Conservation (phyloP, 495 filamentous ascomycete genomes). For the Ascobolus immersus region DNA sequence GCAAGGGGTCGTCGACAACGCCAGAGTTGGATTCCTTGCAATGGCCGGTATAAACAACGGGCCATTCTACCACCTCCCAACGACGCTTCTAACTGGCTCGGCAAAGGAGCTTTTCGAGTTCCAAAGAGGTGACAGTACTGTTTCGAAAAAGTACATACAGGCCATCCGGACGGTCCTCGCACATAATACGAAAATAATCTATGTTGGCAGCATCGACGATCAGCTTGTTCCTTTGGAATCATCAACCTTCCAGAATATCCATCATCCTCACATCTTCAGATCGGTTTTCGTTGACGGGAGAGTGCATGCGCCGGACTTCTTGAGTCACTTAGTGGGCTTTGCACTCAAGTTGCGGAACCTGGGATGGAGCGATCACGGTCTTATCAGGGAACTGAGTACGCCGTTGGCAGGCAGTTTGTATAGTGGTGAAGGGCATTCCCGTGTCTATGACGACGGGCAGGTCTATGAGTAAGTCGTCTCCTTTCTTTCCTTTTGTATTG, state of each 20-base stretch:
- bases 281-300: slow-evolving; percentile 87
- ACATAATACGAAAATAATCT: slow-evolving; percentile 59
- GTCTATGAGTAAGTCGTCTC: slow-evolving; percentile 48
- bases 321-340: slow-evolving; percentile 81
- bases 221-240: slow-evolving; percentile 88
- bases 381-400: slow-evolving; percentile 69
- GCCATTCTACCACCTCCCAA: slow-evolving; percentile 42
- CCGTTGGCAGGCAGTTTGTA: slow-evolving; percentile 82
- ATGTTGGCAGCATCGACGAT: slow-evolving; percentile 83
- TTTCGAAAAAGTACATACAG: slow-evolving; percentile 57
- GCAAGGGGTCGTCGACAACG: slow-evolving; percentile 15
- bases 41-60: slow-evolving; percentile 74
- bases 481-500: slow-evolving; percentile 1
- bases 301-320: slow-evolving; percentile 77
- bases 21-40: slow-evolving; percentile 11
- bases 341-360: slow-evolving; percentile 79
- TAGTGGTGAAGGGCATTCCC: slow-evolving; percentile 73
- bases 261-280: slow-evolving; percentile 77
- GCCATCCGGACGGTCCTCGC: slow-evolving; percentile 43
- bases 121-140: slow-evolving; percentile 45
- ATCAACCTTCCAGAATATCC: slow-evolving; percentile 53
- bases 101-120: slow-evolving; percentile 89
- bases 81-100: slow-evolving; percentile 55
- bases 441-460: slow-evolving; percentile 70
- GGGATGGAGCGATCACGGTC: slow-evolving; percentile 71